These are phyloP conservation scores for Capsicum pubescens DNA, from an alignment of 257 asterid species.

Conservation along the genomic window DNA sequence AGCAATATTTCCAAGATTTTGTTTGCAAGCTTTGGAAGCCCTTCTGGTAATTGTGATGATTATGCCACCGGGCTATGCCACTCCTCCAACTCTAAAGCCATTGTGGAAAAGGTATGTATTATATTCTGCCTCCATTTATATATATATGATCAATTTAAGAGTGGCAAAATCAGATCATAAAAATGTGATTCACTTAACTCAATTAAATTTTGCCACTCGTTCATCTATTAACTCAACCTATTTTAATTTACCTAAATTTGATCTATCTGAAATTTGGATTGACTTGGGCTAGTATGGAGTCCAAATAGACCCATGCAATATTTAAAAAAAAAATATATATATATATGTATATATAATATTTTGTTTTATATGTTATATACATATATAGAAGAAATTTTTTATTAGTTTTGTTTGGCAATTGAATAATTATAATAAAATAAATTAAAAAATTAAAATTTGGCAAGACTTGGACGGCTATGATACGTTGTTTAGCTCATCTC, in stretches of 20 bases:
- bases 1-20: conserved; percentile 27
- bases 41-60: conserved; percentile 52
- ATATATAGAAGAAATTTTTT: background rate
- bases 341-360: no score
- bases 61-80: conserved; percentile 60
- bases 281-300: background rate
- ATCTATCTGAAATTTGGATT: background rate
- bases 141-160: background rate
- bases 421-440: no score
- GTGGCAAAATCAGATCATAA: background rate
- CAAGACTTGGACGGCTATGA: background rate
- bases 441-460: no score
- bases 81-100: conserved; percentile 50
- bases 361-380: background rate
- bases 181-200: background rate
- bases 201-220: no score
- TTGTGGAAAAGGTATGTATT: conserved; percentile 54
- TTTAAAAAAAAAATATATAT: no score
- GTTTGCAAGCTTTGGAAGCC: conserved; percentile 27
- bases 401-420: background rate
- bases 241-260: background rate
- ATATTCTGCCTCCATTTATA: background rate
- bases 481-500: background rate
- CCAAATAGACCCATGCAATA: background rate
- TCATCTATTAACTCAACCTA: background rate